Evolutionary conservation across 108 stramenopile species (phyloP).

Genomic region (Nitzschia putrida): DNA sequence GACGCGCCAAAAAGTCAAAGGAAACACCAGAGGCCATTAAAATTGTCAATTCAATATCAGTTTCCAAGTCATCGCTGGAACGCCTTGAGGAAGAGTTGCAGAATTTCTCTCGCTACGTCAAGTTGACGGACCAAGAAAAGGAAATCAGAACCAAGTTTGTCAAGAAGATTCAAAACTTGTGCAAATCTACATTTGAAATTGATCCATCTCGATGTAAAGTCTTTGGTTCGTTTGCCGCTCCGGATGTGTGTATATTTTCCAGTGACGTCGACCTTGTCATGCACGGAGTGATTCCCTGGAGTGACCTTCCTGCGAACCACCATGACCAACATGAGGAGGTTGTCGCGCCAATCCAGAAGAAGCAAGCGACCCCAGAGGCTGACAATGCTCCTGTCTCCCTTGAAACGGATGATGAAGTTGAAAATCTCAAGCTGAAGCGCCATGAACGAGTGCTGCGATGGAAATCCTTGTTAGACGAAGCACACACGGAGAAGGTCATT

Average conservation of each 20-base stretch:
- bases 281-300: slow-evolving; percentile 59
- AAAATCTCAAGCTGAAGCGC: slow-evolving; percentile 8
- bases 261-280: slow-evolving; percentile 79
- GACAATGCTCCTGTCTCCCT: neutral
- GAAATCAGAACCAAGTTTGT: slow-evolving; percentile 48
- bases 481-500: neutral
- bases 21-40: too few species aligned
- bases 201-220: slow-evolving; percentile 27
- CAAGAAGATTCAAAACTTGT: slow-evolving; percentile 36
- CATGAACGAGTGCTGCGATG: slow-evolving; percentile 35
- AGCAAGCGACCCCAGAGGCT: neutral
- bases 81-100: slow-evolving; percentile 54
- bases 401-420: neutral
- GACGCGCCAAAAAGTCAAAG: too few species aligned
- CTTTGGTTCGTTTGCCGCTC: slow-evolving; percentile 80
- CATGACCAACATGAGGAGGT: neutral
- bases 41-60: slow-evolving; percentile 5
- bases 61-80: slow-evolving; percentile 19
- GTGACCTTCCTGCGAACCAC: neutral
- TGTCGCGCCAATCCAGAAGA: neutral
- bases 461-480: slow-evolving; percentile 39
- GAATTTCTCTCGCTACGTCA: slow-evolving; percentile 64
- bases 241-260: slow-evolving; percentile 63
- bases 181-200: slow-evolving; percentile 19
- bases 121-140: slow-evolving; percentile 50